A percentile compares a stretch with the other conserved stretches of the same genome.
Conservation (phyloP, 108 stramenopile genomes). For the Stephanodiscus triporus region DNA sequence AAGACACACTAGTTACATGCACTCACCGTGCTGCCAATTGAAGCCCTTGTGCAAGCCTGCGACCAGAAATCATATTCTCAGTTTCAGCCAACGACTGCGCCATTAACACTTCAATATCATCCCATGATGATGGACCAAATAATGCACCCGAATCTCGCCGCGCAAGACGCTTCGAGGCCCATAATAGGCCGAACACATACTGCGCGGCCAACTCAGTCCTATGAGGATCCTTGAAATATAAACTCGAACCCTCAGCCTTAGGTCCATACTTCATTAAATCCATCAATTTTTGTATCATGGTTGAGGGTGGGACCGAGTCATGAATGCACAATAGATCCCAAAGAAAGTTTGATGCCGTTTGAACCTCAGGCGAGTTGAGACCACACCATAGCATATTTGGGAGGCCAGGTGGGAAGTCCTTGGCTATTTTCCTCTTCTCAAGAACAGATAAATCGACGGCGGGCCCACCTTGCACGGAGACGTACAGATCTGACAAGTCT, state of each 20-base stretch:
- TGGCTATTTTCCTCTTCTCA: slow-evolving; percentile 30
- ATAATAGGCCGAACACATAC: slow-evolving; percentile 36
- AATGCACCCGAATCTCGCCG: slow-evolving; percentile 30
- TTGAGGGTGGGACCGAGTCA: slow-evolving; percentile 21
- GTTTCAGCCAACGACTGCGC: slow-evolving; percentile 40
- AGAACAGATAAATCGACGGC: not conserved
- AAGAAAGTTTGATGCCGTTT: slow-evolving; percentile 37
- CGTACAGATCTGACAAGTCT: slow-evolving; percentile 2
- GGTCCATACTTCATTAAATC: slow-evolving; percentile 48
- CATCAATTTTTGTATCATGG: slow-evolving; percentile 38
- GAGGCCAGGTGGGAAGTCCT: slow-evolving; percentile 36
- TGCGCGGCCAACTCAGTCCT: slow-evolving; percentile 44
- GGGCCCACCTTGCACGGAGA: slow-evolving; percentile 19
- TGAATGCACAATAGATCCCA: slow-evolving; percentile 38
- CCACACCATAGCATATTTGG: slow-evolving; percentile 49
- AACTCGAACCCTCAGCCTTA: slow-evolving; percentile 41
- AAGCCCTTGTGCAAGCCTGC: slow-evolving; percentile 34
- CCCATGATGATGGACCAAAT: slow-evolving; percentile 49
- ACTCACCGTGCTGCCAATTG: slow-evolving; percentile 39
- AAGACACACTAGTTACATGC: not conserved
- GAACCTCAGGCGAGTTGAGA: slow-evolving; percentile 49
- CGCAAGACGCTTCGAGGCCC: slow-evolving; percentile 26
- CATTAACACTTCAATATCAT: slow-evolving; percentile 39
- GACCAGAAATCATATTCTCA: slow-evolving; percentile 36
- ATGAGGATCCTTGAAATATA: slow-evolving; percentile 50